Evolutionary conservation across 768 basidiomycete genomes (phyloP), one percentile per base, ranked within the genome.

Genomic region (Rossbeevera mucosa): DNA sequence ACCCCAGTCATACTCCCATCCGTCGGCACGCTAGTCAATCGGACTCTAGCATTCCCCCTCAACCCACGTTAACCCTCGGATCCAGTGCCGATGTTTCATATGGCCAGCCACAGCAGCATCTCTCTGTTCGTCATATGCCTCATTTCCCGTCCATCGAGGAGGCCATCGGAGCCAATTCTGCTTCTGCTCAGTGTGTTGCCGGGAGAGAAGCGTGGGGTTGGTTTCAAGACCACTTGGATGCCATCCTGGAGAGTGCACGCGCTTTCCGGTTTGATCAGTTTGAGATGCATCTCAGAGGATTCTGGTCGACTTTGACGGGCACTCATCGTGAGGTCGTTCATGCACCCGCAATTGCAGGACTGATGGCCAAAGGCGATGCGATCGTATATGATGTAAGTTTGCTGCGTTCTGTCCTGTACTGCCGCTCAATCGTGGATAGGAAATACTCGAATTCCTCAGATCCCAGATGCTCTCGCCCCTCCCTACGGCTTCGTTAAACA

Each of bases 161-260:
- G 71, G 89, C 89, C 20, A 80, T 91, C 33, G 86, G 85, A 44
- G 76, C 80, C 24, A 84, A 76, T 61, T 86, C 86, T 11, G 80
- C 84, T n/a, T 81, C 88, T 43, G 75, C 88, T 25, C 86, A 92
- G 59, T 80, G 83, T 50, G 78, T 90, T 20, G 85, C 85, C 54
- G 91, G 88, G 25, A 81, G 88, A 59, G 89, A 91, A 68, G 88
- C 91, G 6, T 95, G 93, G 93, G 79, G 76, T 26, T 91, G 89
- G 85, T 95, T 95, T 76, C 86, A 89, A 68, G 87, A 91, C 52
- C 93, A 95, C 73, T 76, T 93, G 55, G 91, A 94, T 69, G 75
- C 85, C 0, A 76, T 94, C 44, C 72, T 93, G 28, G 88, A 91
- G 59, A 85, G 81, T 60, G 81, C 92, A 40, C 75, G 88, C 50